Evolutionary conservation across 345 rosid genomes (phyloP).

Genomic region (Eucalyptus microcorys): DNA sequence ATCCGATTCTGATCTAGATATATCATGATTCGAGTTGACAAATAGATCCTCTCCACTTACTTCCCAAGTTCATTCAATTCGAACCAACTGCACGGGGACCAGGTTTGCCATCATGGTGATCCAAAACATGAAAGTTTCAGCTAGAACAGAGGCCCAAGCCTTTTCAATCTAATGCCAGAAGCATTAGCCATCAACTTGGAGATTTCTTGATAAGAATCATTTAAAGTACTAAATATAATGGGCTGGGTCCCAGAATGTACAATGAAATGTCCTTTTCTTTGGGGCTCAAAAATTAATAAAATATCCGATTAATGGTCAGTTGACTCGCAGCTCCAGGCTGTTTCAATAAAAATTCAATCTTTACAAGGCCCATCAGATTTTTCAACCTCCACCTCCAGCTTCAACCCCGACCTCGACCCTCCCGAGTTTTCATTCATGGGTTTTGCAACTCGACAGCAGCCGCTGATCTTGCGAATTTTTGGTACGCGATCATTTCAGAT

Average conservation of each 20-base stretch:
- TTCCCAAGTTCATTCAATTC: background rate
- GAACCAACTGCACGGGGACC: background rate
- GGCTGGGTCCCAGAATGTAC: background rate
- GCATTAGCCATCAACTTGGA: background rate
- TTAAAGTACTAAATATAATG: background rate
- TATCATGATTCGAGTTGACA: background rate
- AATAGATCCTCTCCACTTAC: background rate
- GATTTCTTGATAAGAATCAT: background rate
- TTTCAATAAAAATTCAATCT: background rate
- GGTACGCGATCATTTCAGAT: background rate
- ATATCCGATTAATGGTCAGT: background rate
- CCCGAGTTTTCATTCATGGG: background rate
- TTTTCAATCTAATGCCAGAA: background rate
- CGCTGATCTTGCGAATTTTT: background rate
- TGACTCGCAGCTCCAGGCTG: background rate
- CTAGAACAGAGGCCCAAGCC: background rate
- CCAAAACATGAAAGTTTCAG: background rate
- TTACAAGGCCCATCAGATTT: background rate
- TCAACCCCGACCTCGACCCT: background rate
- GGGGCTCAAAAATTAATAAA: background rate
- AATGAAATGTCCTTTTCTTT: background rate
- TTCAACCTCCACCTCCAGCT: background rate
- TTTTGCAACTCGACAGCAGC: background rate
- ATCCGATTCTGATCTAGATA: background rate
- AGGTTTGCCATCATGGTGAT: background rate